phyloP scores from a whole-genome alignment of 495 filamentous ascomycete species.

The Entonaema liquescens region DNA sequence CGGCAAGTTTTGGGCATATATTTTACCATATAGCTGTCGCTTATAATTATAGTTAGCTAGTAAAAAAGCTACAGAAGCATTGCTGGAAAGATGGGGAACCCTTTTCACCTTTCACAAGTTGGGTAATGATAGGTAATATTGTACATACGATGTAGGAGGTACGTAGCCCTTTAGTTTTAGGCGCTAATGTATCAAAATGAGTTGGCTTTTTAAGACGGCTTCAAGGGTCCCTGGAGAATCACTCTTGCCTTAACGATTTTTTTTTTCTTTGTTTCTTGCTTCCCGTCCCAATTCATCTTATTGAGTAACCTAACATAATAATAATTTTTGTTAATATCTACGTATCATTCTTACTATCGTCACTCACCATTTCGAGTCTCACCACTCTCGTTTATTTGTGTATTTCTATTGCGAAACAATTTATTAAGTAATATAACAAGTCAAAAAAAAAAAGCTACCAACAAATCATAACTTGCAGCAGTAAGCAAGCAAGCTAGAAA shows the following conservation, averaged over 20 bases:
- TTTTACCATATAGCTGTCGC: neutral
- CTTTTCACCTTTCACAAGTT: conserved; percentile 16
- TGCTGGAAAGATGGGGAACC: conserved; percentile 10
- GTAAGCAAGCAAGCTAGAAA: conserved; percentile 19
- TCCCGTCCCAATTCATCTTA: conserved; percentile 23
- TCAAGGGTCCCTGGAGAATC: conserved; percentile 31
- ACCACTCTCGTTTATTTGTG: conserved; percentile 19
- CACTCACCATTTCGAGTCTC: conserved; percentile 9
- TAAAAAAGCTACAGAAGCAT: conserved; percentile 9
- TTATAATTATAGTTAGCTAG: neutral
- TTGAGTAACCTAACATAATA: conserved; percentile 7
- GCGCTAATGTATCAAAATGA: conserved; percentile 44
- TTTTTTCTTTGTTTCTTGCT: conserved; percentile 26
- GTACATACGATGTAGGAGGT: conserved; percentile 27
- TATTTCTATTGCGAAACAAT: neutral
- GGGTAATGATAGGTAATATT: conserved; percentile 2
- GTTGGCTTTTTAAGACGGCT: conserved; percentile 39
- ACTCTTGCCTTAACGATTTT: conserved; percentile 25
- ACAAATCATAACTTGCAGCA: conserved; percentile 16
- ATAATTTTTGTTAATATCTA: conserved; percentile 19
- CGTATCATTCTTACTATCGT: conserved; percentile 13
- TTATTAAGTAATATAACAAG: conserved; percentile 15
- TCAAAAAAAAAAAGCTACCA: conserved; percentile 13
- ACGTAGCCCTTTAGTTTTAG: conserved; percentile 29
- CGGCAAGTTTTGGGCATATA: neutral